Percentiles rank a stretch among this genome's conserved stretches.
phyloP scores from a whole-genome alignment of 1,284 basidiomycete genomes.

The Volvariella volvacea region DNA sequence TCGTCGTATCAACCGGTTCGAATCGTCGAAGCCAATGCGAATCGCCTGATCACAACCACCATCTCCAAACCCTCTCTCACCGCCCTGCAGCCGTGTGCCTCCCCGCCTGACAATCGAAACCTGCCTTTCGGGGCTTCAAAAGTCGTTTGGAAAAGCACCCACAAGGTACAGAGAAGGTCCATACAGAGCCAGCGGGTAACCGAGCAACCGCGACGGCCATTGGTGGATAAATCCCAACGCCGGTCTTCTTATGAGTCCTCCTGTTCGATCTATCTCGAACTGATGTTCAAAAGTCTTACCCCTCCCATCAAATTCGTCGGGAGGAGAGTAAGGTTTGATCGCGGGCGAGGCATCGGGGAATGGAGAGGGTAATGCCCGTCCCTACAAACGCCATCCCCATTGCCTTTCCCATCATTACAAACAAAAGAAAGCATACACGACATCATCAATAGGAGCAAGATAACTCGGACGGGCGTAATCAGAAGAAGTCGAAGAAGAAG shows the following conservation, averaged over 20 bases:
- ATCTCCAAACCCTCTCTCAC: slow-evolving; percentile 25
- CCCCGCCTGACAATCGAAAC: slow-evolving; percentile 32
- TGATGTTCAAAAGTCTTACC: no score
- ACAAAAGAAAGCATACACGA: slow-evolving; percentile 8
- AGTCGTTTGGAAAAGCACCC: slow-evolving; percentile 8
- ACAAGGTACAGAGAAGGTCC: slow-evolving; percentile 5
- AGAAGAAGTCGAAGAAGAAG: no score
- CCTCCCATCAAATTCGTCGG: no score
- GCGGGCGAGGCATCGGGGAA: slow-evolving; percentile 8
- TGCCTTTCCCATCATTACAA: no score
- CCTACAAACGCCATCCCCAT: no score
- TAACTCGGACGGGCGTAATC: no score
- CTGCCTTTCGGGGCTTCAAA: slow-evolving; percentile 46
- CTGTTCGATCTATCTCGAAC: no score
- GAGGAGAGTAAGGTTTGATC: no score
- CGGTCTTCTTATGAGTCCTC: slow-evolving; percentile 90
- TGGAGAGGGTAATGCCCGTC: no score
- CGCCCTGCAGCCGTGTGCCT: slow-evolving; percentile 24
- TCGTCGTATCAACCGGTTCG: slow-evolving; percentile 77
- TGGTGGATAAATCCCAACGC: slow-evolving; percentile 62
- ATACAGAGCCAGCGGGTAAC: background rate
- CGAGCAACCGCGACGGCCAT: slow-evolving; percentile 35
- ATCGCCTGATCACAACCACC: no score
- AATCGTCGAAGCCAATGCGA: no score
- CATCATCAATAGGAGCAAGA: background rate